Percentiles rank a stretch among this genome's conserved stretches.
These are phyloP conservation scores for Aspergillus sp. DNA, from an alignment of 2,329 filamentous ascomycete species.

Conservation along the genomic window DNA sequence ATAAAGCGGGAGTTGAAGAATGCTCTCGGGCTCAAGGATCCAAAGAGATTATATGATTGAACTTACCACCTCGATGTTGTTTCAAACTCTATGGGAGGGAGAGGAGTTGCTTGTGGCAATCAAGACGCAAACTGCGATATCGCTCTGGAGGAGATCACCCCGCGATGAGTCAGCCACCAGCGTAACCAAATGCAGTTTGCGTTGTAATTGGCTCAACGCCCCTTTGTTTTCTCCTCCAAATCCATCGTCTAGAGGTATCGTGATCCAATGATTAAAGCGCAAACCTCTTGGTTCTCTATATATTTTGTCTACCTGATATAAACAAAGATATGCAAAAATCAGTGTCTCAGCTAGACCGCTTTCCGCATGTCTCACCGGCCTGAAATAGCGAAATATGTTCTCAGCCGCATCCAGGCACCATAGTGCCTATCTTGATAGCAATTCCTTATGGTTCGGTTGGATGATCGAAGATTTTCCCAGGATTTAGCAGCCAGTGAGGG, in stretches of 20 bases:
- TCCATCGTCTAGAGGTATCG: neutral
- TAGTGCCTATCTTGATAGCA: neutral
- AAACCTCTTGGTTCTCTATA: neutral
- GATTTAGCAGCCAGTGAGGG: constrained; percentile 86
- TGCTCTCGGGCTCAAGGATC: too few relatives aligned
- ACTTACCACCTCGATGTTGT: constrained; percentile 23
- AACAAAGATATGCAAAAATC: neutral
- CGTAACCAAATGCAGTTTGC: neutral
- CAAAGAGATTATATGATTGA: neutral
- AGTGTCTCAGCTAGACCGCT: too few relatives aligned
- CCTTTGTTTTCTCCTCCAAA: neutral
- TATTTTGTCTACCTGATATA: neutral
- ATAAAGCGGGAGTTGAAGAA: neutral
- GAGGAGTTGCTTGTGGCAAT: constrained; percentile 18
- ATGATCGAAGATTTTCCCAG: constrained; percentile 84
- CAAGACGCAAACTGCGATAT: constrained; percentile 30
- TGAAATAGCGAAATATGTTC: neutral
- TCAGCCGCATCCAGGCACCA: neutral
- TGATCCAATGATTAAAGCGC: neutral
- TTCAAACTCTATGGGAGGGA: constrained; percentile 16
- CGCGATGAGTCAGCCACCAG: constrained; percentile 25
- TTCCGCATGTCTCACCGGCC: neutral
- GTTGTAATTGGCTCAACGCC: neutral
- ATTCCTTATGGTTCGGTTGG: constrained; percentile 17
- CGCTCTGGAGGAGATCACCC: constrained; percentile 24